A percentile compares a stretch with the other conserved stretches of the same genome.
These are phyloP conservation scores for Hymenoscyphus repandus DNA, from an alignment of 2,329 filamentous ascomycete genomes.

Conservation along the genomic window DNA sequence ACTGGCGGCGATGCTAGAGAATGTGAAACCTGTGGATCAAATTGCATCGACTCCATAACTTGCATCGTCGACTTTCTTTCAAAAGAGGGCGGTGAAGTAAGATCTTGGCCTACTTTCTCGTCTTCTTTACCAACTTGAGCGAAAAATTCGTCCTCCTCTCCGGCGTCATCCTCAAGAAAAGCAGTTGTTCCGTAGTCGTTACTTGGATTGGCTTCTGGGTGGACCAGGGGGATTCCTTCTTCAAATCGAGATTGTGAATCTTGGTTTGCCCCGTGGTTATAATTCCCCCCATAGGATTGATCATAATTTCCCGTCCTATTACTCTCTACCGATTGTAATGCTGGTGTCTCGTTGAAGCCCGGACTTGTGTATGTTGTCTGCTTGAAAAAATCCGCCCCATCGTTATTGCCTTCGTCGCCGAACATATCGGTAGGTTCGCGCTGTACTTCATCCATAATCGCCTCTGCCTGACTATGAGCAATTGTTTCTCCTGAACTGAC, in stretches of 20 bases:
- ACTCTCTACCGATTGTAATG: background rate
- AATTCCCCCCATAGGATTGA: constrained; percentile 23
- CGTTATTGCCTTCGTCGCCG: constrained; percentile 36
- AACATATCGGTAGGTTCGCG: constrained; percentile 28
- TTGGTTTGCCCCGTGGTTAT: constrained; percentile 36
- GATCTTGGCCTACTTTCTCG: constrained; percentile 22
- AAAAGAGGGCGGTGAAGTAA: constrained; percentile 32
- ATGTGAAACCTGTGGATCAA: constrained; percentile 23
- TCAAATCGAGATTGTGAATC: constrained; percentile 55
- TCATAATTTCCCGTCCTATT: constrained; percentile 10
- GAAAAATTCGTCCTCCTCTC: constrained; percentile 56
- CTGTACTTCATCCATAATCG: constrained; percentile 49
- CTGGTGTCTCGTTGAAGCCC: background rate
- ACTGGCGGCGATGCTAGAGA: constrained; percentile 7
- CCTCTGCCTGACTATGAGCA: constrained; percentile 46
- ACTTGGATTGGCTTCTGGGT: constrained; percentile 29
- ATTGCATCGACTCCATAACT: constrained; percentile 49
- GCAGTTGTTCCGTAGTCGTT: constrained; percentile 22
- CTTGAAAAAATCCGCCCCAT: constrained; percentile 42
- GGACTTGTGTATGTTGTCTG: constrained; percentile 21
- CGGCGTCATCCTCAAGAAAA: constrained; percentile 36
- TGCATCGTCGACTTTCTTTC: constrained; percentile 67
- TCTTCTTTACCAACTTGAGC: constrained; percentile 27
- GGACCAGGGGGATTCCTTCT: constrained; percentile 63
- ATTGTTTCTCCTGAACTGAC: constrained; percentile 35